These are phyloP conservation scores for Ceratocystis ficicola DNA, from an alignment of 2,329 filamentous ascomycete species.

Conservation along the genomic window DNA sequence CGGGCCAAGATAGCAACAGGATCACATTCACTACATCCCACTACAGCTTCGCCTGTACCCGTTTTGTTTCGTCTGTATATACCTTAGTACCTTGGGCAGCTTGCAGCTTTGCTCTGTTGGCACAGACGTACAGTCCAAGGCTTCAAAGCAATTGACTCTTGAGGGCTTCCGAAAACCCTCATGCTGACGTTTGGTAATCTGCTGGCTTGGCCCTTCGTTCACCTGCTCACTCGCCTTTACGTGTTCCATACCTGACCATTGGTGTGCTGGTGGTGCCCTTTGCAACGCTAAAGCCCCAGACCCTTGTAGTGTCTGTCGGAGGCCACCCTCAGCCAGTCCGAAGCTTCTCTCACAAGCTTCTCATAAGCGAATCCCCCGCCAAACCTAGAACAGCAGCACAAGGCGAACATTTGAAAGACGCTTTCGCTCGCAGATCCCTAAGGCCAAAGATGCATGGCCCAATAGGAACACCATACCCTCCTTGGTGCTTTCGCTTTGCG, in stretches of 20 bases:
- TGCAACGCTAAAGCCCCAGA: constrained; percentile 5
- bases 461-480: not conserved
- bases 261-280: not conserved
- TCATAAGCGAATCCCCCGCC: not conserved
- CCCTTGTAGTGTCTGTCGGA: constrained; percentile 7
- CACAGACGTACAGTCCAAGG: not conserved
- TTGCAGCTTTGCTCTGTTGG: not conserved
- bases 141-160: not conserved
- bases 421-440: not conserved
- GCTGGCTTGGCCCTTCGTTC: not conserved
- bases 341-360: not conserved
- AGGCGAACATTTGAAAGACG: not conserved
- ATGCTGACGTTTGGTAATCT: not conserved
- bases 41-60: constrained; percentile 3
- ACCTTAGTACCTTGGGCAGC: not conserved
- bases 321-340: not conserved
- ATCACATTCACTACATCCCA: constrained; percentile 4
- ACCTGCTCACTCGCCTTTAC: not conserved
- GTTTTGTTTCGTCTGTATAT: constrained; percentile 3
- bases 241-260: constrained; percentile 3
- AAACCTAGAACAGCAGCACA: not conserved
- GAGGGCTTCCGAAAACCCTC: not conserved
- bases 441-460: not conserved
- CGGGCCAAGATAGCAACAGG: constrained; percentile 1
- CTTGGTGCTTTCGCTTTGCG: not conserved